Conservation (phyloP, 495 filamentous ascomycete species). For the Melanomma pulvis-pyrius region DNA sequence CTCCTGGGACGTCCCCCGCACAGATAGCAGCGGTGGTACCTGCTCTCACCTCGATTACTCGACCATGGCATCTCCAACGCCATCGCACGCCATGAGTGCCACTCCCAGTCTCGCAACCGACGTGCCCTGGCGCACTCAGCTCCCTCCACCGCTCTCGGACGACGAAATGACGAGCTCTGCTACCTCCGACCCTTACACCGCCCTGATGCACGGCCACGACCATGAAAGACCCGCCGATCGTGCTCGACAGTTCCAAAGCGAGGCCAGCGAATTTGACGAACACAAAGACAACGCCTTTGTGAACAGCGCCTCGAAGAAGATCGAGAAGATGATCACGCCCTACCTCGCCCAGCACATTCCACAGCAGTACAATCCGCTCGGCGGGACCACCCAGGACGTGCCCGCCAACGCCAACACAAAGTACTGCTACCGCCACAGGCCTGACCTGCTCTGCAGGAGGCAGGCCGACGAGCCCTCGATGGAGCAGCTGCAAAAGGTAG, state of each 20-base stretch:
- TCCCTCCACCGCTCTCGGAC: not conserved
- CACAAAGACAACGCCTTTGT: constrained; percentile 18
- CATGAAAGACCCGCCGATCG: constrained; percentile 26
- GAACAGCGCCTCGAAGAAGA: constrained; percentile 23
- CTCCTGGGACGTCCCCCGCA: no score
- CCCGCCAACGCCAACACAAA: constrained; percentile 64
- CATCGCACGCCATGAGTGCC: not conserved
- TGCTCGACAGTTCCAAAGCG: constrained; percentile 4
- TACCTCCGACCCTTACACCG: constrained; percentile 24
- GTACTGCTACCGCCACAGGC: constrained; percentile 94
- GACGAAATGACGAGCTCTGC: constrained; percentile 3
- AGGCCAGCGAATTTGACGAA: not conserved
- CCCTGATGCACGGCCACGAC: constrained; percentile 37
- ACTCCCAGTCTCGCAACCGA: constrained; percentile 1
- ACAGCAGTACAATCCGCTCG: constrained; percentile 40
- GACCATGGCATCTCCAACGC: not conserved
- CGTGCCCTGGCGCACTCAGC: constrained; percentile 28
- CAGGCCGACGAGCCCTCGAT: constrained; percentile 94
- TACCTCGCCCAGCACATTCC: constrained; percentile 42
- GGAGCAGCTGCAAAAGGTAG: constrained; percentile 85
- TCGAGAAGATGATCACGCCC: constrained; percentile 38
- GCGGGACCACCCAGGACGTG: constrained; percentile 7
- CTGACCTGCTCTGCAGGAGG: constrained; percentile 88
- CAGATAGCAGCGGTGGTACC: no score
- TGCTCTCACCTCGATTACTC: constrained; percentile 23